Base-by-base conservation (phyloP, 768 basidiomycete genomes). In the Tricholoma terreum region DNA sequence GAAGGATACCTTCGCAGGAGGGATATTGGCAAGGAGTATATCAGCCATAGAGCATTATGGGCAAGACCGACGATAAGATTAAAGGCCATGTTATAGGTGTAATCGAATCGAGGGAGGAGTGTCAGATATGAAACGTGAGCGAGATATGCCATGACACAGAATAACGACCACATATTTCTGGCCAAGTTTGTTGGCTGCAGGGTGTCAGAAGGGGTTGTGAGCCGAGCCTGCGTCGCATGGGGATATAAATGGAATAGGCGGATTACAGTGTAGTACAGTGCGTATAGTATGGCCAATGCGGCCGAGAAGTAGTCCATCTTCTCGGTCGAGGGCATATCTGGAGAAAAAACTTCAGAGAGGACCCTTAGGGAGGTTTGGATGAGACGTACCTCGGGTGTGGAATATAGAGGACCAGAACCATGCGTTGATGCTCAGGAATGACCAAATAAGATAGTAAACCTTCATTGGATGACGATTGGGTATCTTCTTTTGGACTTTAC, bases 221-320 rank as follows among this genome's bases (percentile, higher is more conserved):
- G 69, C 55, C 72, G 68, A 54, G 65, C 58, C 65, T 63, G 63
- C 61, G 63, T 61, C 19, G 69, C 63, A 15, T 52, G 46, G n/a
- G 84, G 74, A 65, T 93, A 93, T 51, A 94, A 73, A 63, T 89
- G 85, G 65, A 88, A 87, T 15, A 90, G 69, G 4, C 96, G 90
- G 48, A 94, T 75, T 63, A 85, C 77, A 22, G 89, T 83, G 69
- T 83, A 84, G 71, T 91, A 94, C 4, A 98, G 76, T 2, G 89
- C 87, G 62, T 83, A 90, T 22, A 94, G 69, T 61, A 97, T 94
- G 11, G 89, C 86, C 8, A 89, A 72, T 0, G 89, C 94, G 5
- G 97, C 97, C 3, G 92, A 92, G 70, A 98, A 97, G 71, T 99
- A 99, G 67, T 98, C 97, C 67, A 95, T 57, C 61, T 87, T 90